Conservation (phyloP, 768 basidiomycete genomes). For the Grammothele lineata region DNA sequence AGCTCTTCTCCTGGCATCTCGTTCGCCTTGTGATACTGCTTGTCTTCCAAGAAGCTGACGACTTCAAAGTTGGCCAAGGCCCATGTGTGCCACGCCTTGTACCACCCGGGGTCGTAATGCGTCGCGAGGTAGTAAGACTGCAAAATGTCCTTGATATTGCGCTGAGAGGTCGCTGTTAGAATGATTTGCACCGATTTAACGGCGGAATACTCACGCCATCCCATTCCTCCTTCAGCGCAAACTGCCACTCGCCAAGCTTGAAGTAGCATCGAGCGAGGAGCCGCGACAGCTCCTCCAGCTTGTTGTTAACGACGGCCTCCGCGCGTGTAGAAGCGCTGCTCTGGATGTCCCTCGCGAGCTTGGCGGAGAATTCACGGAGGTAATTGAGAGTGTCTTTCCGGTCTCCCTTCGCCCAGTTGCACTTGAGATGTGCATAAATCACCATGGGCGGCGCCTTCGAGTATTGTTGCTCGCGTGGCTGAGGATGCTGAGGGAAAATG, state of each 20-base stretch:
- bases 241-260: constrained; percentile 95
- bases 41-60: constrained; percentile 73
- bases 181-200: background rate
- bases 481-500: constrained; percentile 33
- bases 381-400: constrained; percentile 77
- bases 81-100: constrained; percentile 99
- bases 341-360: constrained; percentile 64
- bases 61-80: constrained; percentile 96
- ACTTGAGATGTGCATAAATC: constrained; percentile 93
- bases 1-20: constrained; percentile 62
- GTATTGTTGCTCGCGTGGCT: constrained; percentile 47
- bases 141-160: constrained; percentile 77
- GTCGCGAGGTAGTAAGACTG: constrained; percentile 85
- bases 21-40: constrained; percentile 47
- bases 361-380: constrained; percentile 78
- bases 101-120: constrained; percentile 92
- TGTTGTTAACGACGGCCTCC: constrained; percentile 50
- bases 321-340: constrained; percentile 42
- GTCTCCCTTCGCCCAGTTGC: constrained; percentile 87
- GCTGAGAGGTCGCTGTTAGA: constrained; percentile 37
- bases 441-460: constrained; percentile 89
- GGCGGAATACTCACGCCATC: constrained; percentile 21
- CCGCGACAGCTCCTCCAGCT: constrained; percentile 67
- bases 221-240: constrained; percentile 77
- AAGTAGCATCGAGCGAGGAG: constrained; percentile 95